These are phyloP conservation scores for Syncephalis fuscata DNA, from an alignment of 371 early-diverging fungal species.

Conservation along the genomic window DNA sequence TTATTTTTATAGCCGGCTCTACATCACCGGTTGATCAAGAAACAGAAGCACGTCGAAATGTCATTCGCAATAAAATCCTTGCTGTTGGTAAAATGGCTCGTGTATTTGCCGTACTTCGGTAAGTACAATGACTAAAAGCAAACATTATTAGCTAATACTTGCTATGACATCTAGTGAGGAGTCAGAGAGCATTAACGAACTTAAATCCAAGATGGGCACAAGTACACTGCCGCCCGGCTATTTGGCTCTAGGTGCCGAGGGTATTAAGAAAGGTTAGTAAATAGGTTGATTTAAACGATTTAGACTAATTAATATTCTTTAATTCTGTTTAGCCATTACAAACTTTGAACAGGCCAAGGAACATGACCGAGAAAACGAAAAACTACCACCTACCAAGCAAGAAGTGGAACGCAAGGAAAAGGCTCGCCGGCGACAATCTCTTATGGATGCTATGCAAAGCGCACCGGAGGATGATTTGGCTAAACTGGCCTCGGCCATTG, in stretches of 20 bases:
- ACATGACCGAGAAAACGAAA: slow-evolving; percentile 82
- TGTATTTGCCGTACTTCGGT: slow-evolving; percentile 72
- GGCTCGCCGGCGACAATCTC: background rate
- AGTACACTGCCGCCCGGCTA: slow-evolving; percentile 68
- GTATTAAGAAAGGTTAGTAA: slow-evolving; percentile 54
- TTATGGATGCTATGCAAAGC: background rate
- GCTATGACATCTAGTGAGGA: slow-evolving; percentile 30
- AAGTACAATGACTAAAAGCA: slow-evolving; percentile 1
- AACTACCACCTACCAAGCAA: slow-evolving; percentile 48
- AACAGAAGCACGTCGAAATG: slow-evolving; percentile 41
- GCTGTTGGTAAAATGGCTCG: slow-evolving; percentile 85
- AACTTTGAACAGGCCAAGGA: slow-evolving; percentile 83
- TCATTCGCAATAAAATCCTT: slow-evolving; percentile 79
- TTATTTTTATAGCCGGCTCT: background rate
- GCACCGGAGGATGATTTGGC: background rate
- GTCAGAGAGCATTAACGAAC: slow-evolving; percentile 78
- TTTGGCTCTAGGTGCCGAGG: slow-evolving; percentile 78
- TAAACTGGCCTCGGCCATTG: background rate
- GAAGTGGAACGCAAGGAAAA: background rate
- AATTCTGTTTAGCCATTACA: slow-evolving; percentile 40
- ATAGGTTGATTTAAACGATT: background rate
- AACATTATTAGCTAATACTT: slow-evolving; percentile 1
- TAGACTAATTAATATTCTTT: background rate
- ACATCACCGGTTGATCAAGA: slow-evolving; percentile 15
- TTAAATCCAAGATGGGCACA: slow-evolving; percentile 76